Evolutionary conservation across 345 rosid genomes (phyloP), one percentile per base, ranked within the genome.

Genomic region (Nasturtium officinale): DNA sequence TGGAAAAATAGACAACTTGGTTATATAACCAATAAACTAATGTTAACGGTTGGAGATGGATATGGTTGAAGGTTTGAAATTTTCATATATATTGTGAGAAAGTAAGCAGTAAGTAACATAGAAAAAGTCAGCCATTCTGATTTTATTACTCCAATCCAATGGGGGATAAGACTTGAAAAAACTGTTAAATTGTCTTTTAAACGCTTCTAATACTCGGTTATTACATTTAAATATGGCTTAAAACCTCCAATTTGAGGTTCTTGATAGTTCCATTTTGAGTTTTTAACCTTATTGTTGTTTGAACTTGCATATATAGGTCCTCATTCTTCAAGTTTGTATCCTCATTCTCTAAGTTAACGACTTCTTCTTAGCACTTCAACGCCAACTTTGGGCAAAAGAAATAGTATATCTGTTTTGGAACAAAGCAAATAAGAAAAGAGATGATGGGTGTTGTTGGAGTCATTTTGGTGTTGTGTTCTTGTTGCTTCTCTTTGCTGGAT

Each of bases 151-250:
- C 54, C 55, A 60, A 54, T 37, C 66, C 13, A 69, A 16, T 48
- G 50, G 45, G 33, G 33, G 45, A 69, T 21, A 67, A 71, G 60
- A 71, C 17, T 72, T 62, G 54, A 55, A 40, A 17, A 52, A 62
- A 29, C 43, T 43, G 52, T 35, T 51, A 5, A 64, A 45, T 29
- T 69, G 55, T 20, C 64, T 56, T 69, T 8, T 17, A 55, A 68
- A 32, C 29, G 2, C 53, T 45, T 17, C 29, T 13, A 38, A 18
- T 1, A 17, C 48, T 66, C 37, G 15, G 7, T 37, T 21, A 35
- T 51, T 3, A 16, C 18, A 61, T 40, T 61, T 72, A 12, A 61
- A 48, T 48, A 71, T 35, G 53, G 23, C 17, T 50, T 7, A 15
- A 37, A 21, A 65, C 5, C 23, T 3, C 12, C 71, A 59, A 51